These are phyloP conservation scores for Penicillium sp. DNA, from an alignment of 2,329 filamentous ascomycete genomes.

Conservation along the genomic window DNA sequence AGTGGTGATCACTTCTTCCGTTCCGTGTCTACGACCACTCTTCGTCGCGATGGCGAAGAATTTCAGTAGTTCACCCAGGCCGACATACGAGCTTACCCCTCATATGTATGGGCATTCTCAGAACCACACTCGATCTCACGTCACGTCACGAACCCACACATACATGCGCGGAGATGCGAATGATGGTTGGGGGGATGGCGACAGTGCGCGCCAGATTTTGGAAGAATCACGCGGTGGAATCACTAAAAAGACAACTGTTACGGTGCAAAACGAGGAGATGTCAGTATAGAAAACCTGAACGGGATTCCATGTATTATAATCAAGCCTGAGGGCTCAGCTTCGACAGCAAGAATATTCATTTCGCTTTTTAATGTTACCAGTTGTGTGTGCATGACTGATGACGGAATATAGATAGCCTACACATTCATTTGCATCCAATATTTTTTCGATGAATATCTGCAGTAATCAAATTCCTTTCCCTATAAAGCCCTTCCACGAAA, in stretches of 20 bases:
- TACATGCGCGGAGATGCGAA: not conserved
- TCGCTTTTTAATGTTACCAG: not conserved
- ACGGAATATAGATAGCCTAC: no score
- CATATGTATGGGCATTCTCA: not conserved
- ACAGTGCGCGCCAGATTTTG: not conserved
- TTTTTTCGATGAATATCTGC: no score
- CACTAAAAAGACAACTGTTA: not conserved
- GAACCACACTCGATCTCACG: not conserved
- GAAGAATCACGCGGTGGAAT: not conserved
- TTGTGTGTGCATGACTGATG: no score
- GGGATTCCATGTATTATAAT: not conserved
- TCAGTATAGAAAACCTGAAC: not conserved
- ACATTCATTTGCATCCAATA: no score
- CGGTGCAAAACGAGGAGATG: not conserved
- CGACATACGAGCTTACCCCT: not conserved
- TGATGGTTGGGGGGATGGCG: not conserved
- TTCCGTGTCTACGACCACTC: not conserved
- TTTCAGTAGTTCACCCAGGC: not conserved
- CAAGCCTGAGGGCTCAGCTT: not conserved
- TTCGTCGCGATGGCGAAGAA: not conserved
- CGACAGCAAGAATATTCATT: not conserved
- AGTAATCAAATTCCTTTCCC: no score
- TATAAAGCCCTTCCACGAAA: no score
- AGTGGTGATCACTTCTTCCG: not conserved
- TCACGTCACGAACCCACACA: not conserved